phyloP scores from a whole-genome alignment of 306 rosid species.

The Cotoneaster glaucophyllus region DNA sequence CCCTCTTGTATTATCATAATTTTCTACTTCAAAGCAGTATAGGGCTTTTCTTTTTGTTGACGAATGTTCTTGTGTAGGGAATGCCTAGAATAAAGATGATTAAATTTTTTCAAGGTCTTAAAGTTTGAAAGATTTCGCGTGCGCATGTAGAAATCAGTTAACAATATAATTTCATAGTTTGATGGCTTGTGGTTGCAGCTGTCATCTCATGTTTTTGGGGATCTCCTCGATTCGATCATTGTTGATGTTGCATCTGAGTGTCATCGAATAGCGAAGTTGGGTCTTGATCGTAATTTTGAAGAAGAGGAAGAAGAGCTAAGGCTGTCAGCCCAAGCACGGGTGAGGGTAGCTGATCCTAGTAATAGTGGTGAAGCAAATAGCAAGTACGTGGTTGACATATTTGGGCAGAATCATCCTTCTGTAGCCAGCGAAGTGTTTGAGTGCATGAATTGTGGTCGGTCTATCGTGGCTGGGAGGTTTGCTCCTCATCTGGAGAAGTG shows the following conservation, averaged over 20 bases:
- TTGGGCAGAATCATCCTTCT: constrained; percentile 88
- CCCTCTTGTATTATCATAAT: background rate
- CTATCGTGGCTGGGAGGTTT: constrained; percentile 85
- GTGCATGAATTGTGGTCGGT: constrained; percentile 89
- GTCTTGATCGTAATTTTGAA: constrained; percentile 86
- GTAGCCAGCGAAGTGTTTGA: constrained; percentile 76
- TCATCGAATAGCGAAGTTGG: constrained; percentile 82
- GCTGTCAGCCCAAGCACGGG: constrained; percentile 85
- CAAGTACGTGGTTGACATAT: constrained; percentile 84
- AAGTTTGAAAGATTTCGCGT: background rate
- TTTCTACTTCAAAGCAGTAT: background rate
- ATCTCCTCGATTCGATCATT: constrained; percentile 83
- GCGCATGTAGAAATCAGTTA: background rate
- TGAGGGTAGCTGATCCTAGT: constrained; percentile 77
- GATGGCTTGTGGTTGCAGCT: constrained; percentile 54
- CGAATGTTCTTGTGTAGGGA: background rate
- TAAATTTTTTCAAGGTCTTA: background rate
- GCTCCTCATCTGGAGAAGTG: constrained; percentile 99
- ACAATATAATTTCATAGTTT: background rate
- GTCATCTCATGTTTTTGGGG: constrained; percentile 59
- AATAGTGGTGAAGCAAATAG: constrained; percentile 70
- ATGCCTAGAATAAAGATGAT: background rate
- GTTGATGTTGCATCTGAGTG: constrained; percentile 96
- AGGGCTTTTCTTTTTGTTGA: background rate
- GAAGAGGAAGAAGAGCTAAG: constrained; percentile 95